Percentiles rank a stretch among this genome's conserved stretches.
These are phyloP conservation scores for Brettanomyces custersianus DNA, from an alignment of 805 yeast species.

Conservation along the genomic window DNA sequence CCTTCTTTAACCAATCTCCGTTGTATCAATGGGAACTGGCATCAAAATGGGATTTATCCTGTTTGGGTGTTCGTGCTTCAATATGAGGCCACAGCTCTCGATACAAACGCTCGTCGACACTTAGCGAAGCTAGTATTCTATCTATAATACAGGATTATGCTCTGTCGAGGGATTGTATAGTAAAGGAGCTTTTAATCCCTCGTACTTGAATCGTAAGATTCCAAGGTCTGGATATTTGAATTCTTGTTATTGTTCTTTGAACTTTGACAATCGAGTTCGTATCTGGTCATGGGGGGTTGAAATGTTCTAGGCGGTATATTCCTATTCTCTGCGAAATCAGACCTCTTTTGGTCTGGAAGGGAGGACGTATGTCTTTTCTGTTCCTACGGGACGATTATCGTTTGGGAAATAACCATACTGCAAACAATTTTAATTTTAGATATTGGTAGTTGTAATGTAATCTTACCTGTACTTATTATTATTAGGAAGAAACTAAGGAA, in stretches of 20 bases:
- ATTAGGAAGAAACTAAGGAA: not conserved
- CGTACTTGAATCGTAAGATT: conserved; percentile 4
- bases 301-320: conserved; percentile 82
- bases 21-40: conserved; percentile 20
- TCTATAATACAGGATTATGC: conserved; percentile 67
- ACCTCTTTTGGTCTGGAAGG: not conserved
- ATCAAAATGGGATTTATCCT: conserved; percentile 8
- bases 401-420: conserved; percentile 99
- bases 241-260: conserved; percentile 20
- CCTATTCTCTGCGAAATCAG: conserved; percentile 84
- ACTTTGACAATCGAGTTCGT: conserved; percentile 50
- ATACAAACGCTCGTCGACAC: conserved; percentile 28
- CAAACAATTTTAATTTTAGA: conserved; percentile 46
- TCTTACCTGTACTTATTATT: not conserved
- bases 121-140: conserved; percentile 26
- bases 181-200: conserved; percentile 25
- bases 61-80: conserved; percentile 15
- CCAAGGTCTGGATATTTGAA: conserved; percentile 10
- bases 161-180: conserved; percentile 97
- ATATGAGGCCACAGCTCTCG: conserved; percentile 16
- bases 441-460: not conserved
- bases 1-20: conserved; percentile 32
- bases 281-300: conserved; percentile 33
- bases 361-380: conserved; percentile 30
- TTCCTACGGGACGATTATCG: conserved; percentile 79